Percentiles rank a stretch among this genome's conserved stretches.
Conservation (phyloP, 139 green algal species). For the Mesotaenium endlicherianum region DNA sequence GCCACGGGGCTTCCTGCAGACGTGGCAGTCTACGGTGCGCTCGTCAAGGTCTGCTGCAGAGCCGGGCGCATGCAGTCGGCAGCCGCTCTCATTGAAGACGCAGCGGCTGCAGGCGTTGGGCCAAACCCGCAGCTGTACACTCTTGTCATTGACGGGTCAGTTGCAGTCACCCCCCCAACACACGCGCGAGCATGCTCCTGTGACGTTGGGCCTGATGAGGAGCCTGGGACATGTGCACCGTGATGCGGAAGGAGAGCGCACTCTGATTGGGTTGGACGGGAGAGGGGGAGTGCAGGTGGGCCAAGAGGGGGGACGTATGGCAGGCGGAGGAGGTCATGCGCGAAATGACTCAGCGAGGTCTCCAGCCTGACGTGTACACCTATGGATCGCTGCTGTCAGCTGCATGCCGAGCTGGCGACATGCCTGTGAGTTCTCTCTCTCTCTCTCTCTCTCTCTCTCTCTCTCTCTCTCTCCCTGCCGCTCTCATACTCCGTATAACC, state of each 20-base stretch:
- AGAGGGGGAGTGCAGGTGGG: too few relatives aligned
- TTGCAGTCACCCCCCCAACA: too few relatives aligned
- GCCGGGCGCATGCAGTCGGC: background rate
- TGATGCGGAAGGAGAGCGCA: too few relatives aligned
- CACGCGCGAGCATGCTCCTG: too few relatives aligned
- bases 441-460: background rate
- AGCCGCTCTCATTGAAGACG: background rate
- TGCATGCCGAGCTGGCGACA: background rate
- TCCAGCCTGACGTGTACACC: background rate
- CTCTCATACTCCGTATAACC: background rate
- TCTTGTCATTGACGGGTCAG: background rate
- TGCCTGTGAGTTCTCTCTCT: background rate
- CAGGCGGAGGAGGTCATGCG: background rate
- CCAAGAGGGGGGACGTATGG: background rate
- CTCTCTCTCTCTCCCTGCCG: background rate
- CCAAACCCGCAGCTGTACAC: background rate
- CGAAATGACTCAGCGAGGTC: background rate
- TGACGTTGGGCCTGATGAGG: too few relatives aligned
- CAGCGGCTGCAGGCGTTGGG: background rate
- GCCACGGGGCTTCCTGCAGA: background rate
- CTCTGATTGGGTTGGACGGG: background rate
- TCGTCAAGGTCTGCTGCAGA: conserved; percentile 10
- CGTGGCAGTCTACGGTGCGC: background rate
- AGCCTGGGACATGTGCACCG: too few relatives aligned
- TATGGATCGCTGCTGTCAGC: background rate